Evolutionary conservation across 768 basidiomycete genomes (phyloP).

Genomic region (Mrakia hoshinonis): DNA sequence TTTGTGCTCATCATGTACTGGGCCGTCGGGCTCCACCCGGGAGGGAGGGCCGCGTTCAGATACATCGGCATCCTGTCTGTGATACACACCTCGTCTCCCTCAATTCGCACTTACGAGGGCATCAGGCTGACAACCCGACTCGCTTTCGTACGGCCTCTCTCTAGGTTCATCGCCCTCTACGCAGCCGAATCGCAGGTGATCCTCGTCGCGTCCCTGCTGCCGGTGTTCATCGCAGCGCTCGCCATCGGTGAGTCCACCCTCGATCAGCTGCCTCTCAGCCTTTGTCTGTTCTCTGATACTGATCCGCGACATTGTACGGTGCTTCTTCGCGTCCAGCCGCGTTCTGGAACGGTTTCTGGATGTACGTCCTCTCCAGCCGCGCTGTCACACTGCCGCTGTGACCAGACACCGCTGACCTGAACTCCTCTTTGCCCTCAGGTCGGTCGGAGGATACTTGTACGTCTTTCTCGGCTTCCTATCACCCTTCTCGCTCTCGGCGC

Average conservation of each 20-base stretch:
- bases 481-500: neutral
- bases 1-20: slow-evolving; percentile 51
- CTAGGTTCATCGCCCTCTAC: slow-evolving; percentile 44
- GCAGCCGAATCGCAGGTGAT: slow-evolving; percentile 51
- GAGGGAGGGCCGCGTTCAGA: slow-evolving; percentile 49
- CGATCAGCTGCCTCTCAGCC: slow-evolving; percentile 43
- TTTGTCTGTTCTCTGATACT: too few relatives aligned
- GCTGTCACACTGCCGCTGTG: too few relatives aligned
- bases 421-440: too few relatives aligned
- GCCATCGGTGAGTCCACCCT: slow-evolving; percentile 45
- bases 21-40: slow-evolving; percentile 45
- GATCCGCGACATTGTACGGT: too few relatives aligned
- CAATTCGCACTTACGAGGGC: neutral
- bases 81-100: slow-evolving; percentile 41
- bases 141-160: neutral
- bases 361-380: too few relatives aligned
- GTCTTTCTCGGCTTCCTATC: neutral
- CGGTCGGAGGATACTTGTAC: slow-evolving; percentile 38
- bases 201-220: slow-evolving; percentile 49
- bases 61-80: slow-evolving; percentile 50
- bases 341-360: slow-evolving; percentile 47
- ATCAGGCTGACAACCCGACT: too few relatives aligned
- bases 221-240: slow-evolving; percentile 55
- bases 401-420: too few relatives aligned
- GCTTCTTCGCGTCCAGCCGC: slow-evolving; percentile 2